Percentiles rank a stretch among this genome's conserved stretches.
Conservation (phyloP, 805 yeast genomes). For the Ogataea angusta region DNA sequence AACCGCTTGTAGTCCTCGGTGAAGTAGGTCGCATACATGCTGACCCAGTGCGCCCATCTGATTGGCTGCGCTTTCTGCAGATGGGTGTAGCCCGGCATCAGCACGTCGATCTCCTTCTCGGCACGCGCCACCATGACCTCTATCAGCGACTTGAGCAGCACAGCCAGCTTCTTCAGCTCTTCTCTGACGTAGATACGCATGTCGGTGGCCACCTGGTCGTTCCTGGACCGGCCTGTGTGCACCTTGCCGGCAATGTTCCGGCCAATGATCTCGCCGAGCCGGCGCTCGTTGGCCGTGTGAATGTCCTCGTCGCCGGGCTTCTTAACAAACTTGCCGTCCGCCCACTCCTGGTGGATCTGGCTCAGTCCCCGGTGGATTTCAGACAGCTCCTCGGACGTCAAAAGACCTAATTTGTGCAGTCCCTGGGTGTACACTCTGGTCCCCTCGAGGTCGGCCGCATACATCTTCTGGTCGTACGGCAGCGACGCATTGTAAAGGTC, state of each 20-base stretch:
- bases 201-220: constrained; percentile 99
- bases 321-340: constrained; percentile 58
- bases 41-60: constrained; percentile 97
- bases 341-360: constrained; percentile 79
- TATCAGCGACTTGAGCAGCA: constrained; percentile 59
- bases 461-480: constrained; percentile 95
- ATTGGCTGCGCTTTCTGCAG: constrained; percentile 99
- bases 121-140: constrained; percentile 71
- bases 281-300: constrained; percentile 97
- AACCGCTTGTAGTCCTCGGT: constrained; percentile 87
- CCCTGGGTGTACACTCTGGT: constrained; percentile 92
- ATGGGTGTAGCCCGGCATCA: constrained; percentile 99
- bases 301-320: constrained; percentile 95
- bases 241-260: constrained; percentile 93
- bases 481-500: constrained; percentile 94
- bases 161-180: constrained; percentile 58
- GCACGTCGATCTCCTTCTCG: constrained; percentile 76
- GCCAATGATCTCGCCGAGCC: constrained; percentile 95
- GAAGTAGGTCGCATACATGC: constrained; percentile 91
- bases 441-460: constrained; percentile 88
- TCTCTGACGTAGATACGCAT: constrained; percentile 93
- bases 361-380: constrained; percentile 84
- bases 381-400: constrained; percentile 66
- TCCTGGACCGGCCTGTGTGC: constrained; percentile 98
- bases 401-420: constrained; percentile 69